Conservation (phyloP, 2,329 filamentous ascomycete species). For the Fusarium veterinarium region DNA sequence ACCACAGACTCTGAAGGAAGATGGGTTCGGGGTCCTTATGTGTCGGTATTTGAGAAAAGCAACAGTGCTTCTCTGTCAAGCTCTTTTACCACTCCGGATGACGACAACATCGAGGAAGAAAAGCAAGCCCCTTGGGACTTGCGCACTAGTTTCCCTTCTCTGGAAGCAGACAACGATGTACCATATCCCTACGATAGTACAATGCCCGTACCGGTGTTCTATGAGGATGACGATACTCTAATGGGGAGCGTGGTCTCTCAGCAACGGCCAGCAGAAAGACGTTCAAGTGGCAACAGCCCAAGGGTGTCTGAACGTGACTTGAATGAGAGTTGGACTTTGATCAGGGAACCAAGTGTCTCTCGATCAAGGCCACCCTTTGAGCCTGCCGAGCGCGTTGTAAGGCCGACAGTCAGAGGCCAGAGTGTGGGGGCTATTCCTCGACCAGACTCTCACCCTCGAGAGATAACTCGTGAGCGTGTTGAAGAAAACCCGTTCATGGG, state of each 20-base stretch:
- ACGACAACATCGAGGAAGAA: constrained; percentile 9
- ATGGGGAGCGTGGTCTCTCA: background rate
- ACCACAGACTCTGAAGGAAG: constrained; percentile 21
- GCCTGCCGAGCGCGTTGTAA: background rate
- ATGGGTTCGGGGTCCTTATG: constrained; percentile 31
- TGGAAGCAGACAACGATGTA: constrained; percentile 20
- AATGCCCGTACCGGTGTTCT: constrained; percentile 27
- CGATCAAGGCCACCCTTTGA: background rate
- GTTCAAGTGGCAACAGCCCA: constrained; percentile 1
- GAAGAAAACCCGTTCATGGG: constrained; percentile 33
- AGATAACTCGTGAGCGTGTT: constrained; percentile 7
- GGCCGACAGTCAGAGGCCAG: background rate
- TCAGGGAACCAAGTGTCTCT: background rate
- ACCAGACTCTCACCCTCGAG: background rate
- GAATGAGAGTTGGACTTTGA: background rate
- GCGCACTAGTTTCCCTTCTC: constrained; percentile 17
- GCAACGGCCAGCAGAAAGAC: background rate
- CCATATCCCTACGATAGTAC: constrained; percentile 37
- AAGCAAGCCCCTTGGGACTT: constrained; percentile 16
- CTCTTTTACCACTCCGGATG: constrained; percentile 26
- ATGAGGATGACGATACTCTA: constrained; percentile 7
- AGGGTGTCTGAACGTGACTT: constrained; percentile 5
- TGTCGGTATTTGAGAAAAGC: constrained; percentile 43
- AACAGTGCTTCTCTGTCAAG: constrained; percentile 35
- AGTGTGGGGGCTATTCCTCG: background rate